phyloP scores from a whole-genome alignment of 306 rosid genomes.

The Adenanthera pavonina region DNA sequence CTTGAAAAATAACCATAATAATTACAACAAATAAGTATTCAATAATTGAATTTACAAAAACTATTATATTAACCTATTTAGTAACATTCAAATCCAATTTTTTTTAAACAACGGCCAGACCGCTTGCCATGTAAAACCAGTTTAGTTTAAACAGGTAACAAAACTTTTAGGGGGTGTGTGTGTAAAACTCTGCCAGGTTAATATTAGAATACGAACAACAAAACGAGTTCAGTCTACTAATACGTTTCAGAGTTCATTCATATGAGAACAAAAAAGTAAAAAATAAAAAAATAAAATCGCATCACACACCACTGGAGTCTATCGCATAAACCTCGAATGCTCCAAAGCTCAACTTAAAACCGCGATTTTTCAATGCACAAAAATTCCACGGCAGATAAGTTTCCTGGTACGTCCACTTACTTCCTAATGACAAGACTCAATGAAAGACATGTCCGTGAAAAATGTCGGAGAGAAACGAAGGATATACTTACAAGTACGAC shows the following conservation, averaged over 20 bases:
- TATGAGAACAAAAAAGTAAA: background rate
- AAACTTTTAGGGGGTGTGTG: background rate
- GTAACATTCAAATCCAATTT: slow-evolving; percentile 2
- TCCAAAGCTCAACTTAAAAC: slow-evolving; percentile 18
- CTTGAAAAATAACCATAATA: background rate
- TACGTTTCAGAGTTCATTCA: slow-evolving; percentile 6
- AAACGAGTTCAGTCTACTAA: slow-evolving; percentile 10
- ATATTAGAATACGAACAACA: background rate
- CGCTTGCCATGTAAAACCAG: slow-evolving; percentile 18
- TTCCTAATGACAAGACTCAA: slow-evolving; percentile 34
- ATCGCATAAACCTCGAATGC: slow-evolving; percentile 33
- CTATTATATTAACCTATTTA: background rate
- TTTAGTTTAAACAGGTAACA: background rate
- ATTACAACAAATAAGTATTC: background rate
- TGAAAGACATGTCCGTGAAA: background rate
- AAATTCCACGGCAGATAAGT: background rate
- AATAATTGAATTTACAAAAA: background rate
- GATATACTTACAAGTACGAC: slow-evolving; percentile 77
- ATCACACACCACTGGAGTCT: slow-evolving; percentile 12
- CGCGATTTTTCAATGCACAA: slow-evolving; percentile 16
- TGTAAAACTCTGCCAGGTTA: background rate
- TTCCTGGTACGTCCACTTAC: slow-evolving; percentile 34
- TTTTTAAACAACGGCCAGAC: slow-evolving; percentile 11
- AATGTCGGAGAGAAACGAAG: slow-evolving; percentile 12
- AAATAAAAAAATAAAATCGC: slow-evolving; percentile 10